phyloP scores from a whole-genome alignment of 495 filamentous ascomycete genomes.

The Friedmanniomyces endolithicus region DNA sequence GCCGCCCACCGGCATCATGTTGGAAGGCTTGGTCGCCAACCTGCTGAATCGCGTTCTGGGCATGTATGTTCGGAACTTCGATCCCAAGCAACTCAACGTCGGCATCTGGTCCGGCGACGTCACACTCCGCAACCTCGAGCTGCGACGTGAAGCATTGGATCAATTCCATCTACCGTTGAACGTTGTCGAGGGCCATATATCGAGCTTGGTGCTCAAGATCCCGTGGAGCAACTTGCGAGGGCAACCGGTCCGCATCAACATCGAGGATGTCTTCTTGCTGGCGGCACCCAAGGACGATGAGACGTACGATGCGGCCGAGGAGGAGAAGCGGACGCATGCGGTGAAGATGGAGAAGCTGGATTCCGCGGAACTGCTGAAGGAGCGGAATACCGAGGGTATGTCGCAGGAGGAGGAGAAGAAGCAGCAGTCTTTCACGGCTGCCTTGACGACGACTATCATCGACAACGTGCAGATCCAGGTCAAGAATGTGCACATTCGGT shows the following conservation, averaged over 20 bases:
- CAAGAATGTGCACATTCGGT: slow-evolving; percentile 95
- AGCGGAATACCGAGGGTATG: slow-evolving; percentile 83
- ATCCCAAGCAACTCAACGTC: slow-evolving; percentile 88
- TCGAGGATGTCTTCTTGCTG: slow-evolving; percentile 90
- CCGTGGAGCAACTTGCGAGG: slow-evolving; percentile 94
- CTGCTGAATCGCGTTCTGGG: slow-evolving; percentile 97
- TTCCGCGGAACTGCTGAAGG: slow-evolving; percentile 85
- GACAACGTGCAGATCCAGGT: slow-evolving; percentile 95
- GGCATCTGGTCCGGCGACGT: slow-evolving; percentile 98
- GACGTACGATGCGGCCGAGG: slow-evolving; percentile 85
- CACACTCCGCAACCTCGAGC: slow-evolving; percentile 78
- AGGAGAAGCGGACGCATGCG: slow-evolving; percentile 64
- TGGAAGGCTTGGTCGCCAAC: slow-evolving; percentile 63
- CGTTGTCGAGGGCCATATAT: slow-evolving; percentile 88
- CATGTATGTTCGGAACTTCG: slow-evolving; percentile 99
- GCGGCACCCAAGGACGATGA: slow-evolving; percentile 89
- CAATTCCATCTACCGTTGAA: slow-evolving; percentile 92
- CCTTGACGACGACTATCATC: slow-evolving; percentile 85
- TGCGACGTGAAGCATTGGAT: slow-evolving; percentile 87
- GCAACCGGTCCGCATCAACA: slow-evolving; percentile 83
- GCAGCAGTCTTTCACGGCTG: slow-evolving; percentile 92
- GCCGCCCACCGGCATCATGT: slow-evolving; percentile 40
- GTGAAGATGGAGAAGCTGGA: slow-evolving; percentile 97
- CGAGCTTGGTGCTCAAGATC: slow-evolving; percentile 77
- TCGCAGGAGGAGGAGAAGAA: slow-evolving; percentile 87